These are phyloP conservation scores for Calycina herbarum DNA, from an alignment of 2,329 filamentous ascomycete genomes.

Conservation along the genomic window DNA sequence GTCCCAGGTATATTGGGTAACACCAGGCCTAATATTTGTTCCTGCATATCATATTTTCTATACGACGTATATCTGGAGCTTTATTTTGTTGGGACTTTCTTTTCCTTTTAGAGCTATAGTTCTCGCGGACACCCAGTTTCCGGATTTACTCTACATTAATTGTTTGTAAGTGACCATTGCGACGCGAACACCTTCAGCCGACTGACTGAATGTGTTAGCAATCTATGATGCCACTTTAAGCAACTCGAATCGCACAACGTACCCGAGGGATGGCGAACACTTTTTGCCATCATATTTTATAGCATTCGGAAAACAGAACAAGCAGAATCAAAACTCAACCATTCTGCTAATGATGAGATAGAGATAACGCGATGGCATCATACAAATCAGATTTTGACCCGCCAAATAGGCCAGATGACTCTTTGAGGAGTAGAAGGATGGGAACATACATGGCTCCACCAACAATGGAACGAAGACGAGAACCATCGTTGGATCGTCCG, in stretches of 20 bases:
- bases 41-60: constrained; percentile 14
- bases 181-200: constrained; percentile 2
- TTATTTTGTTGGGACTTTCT: constrained; percentile 16
- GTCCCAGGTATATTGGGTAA: constrained; percentile 27
- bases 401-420: constrained; percentile 43
- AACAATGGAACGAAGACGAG: constrained; percentile 34
- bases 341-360: constrained; percentile 27
- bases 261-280: constrained; percentile 30
- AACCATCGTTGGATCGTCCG: constrained; percentile 20
- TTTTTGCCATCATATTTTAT: constrained; percentile 24
- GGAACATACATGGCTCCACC: constrained; percentile 43
- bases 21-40: constrained; percentile 22
- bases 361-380: constrained; percentile 45
- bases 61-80: constrained; percentile 13
- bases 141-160: constrained; percentile 20
- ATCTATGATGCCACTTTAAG: constrained; percentile 21
- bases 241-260: constrained; percentile 16
- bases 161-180: constrained; percentile 20
- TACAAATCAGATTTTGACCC: constrained; percentile 44
- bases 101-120: constrained; percentile 28
- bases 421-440: constrained; percentile 36
- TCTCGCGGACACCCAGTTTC: constrained; percentile 28
- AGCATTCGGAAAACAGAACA: constrained; percentile 19
- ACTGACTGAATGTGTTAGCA: constrained; percentile 23
- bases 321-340: constrained; percentile 24